These are phyloP conservation scores for Candida smagusa DNA, from an alignment of 1,139 yeast genomes.

Conservation along the genomic window DNA sequence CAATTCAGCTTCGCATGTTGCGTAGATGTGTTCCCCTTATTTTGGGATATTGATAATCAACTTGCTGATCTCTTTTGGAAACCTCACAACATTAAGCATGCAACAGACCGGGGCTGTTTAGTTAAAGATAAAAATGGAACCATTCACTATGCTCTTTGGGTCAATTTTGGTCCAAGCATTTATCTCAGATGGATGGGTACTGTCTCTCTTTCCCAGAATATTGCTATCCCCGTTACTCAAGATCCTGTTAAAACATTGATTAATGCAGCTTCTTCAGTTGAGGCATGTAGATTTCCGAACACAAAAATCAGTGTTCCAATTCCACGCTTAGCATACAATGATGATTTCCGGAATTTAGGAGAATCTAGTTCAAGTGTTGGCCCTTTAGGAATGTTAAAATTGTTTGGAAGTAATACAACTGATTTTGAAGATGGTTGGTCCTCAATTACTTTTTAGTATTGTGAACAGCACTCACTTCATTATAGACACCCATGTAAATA, in stretches of 20 bases:
- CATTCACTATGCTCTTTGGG: slow-evolving; percentile 6
- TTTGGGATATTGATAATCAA: background rate
- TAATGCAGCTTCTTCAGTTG: slow-evolving; percentile 2
- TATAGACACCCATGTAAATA: too few species aligned
- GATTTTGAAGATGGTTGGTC: too few species aligned
- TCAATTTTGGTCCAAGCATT: slow-evolving; percentile 3
- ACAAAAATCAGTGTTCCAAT: background rate
- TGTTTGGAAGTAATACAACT: too few species aligned
- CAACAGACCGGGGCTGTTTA: slow-evolving; percentile 1
- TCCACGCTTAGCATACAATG: too few species aligned
- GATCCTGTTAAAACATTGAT: slow-evolving; percentile 1
- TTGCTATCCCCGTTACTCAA: background rate
- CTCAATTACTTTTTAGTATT: too few species aligned
- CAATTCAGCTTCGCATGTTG: slow-evolving; percentile 1
- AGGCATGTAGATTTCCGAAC: slow-evolving; percentile 1
- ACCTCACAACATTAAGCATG: background rate
- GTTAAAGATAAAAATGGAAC: slow-evolving; percentile 2
- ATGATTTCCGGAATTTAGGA: too few species aligned
- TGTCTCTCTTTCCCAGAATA: background rate
- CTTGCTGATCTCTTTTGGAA: background rate
- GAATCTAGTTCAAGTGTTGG: too few species aligned
- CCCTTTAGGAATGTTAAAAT: too few species aligned
- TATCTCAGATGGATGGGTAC: slow-evolving; percentile 2
- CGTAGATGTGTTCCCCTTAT: background rate
- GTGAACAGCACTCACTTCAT: too few species aligned